Conservation (phyloP, 2,329 filamentous ascomycete species). For the Cryphonectria carpinicola region DNA sequence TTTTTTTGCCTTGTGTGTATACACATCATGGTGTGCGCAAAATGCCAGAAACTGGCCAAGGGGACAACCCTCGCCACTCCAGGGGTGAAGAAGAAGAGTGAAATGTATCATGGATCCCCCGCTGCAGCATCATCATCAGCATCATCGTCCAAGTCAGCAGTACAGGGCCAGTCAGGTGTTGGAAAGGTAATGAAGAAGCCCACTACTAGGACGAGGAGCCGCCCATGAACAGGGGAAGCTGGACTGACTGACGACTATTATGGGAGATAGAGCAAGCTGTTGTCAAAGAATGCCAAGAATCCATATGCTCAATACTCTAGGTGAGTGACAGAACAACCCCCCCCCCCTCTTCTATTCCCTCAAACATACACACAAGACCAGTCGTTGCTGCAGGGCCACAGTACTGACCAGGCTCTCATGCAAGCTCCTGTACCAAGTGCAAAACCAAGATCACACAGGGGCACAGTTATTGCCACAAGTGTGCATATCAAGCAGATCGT, state of each 20-base stretch:
- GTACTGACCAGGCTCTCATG: not conserved
- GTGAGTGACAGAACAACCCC: slow-evolving; percentile 25
- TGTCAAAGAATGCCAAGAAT: slow-evolving; percentile 68
- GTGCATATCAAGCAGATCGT: slow-evolving; percentile 66
- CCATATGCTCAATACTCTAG: slow-evolving; percentile 66
- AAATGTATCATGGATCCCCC: slow-evolving; percentile 67
- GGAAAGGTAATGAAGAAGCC: slow-evolving; percentile 54
- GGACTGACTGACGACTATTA: not conserved
- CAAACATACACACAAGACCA: too few relatives aligned
- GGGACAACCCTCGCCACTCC: slow-evolving; percentile 65
- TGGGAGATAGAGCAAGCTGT: slow-evolving; percentile 59
- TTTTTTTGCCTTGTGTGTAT: not conserved
- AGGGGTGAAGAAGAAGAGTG: slow-evolving; percentile 67
- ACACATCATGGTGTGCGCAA: slow-evolving; percentile 64
- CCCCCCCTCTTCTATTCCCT: too few relatives aligned
- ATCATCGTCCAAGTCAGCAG: slow-evolving; percentile 53
- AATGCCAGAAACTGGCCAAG: slow-evolving; percentile 65
- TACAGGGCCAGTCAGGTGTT: slow-evolving; percentile 60
- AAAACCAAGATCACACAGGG: slow-evolving; percentile 67
- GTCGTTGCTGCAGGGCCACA: not conserved
- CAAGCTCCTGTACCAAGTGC: slow-evolving; percentile 62
- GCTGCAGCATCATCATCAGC: slow-evolving; percentile 34
- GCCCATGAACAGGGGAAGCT: not conserved
- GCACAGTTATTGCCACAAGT: slow-evolving; percentile 63
- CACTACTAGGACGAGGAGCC: not conserved